Conservation (phyloP, 2,329 filamentous ascomycete species). For the Fusarium metavorans region DNA sequence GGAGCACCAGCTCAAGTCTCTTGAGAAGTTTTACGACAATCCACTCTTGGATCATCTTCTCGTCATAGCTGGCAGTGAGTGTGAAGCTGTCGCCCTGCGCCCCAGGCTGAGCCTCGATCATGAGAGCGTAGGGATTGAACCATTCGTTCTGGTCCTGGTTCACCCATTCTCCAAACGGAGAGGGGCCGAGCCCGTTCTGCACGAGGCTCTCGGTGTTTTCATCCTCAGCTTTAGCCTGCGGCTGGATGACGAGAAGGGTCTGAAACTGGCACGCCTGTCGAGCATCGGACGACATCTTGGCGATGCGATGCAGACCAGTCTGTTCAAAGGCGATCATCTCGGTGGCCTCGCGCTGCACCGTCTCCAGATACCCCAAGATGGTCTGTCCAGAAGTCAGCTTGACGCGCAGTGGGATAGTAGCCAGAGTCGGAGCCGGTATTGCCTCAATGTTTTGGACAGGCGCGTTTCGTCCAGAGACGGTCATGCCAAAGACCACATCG, state of each 20-base stretch:
- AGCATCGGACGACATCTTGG: not conserved
- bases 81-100: not conserved
- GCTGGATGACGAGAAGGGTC: not conserved
- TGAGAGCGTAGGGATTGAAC: not conserved
- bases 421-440: slow-evolving; percentile 18
- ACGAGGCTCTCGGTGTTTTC: not conserved
- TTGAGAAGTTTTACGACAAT: not conserved
- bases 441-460: slow-evolving; percentile 35
- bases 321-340: not conserved
- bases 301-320: not conserved
- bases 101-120: not conserved
- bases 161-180: not conserved
- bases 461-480: slow-evolving; percentile 53
- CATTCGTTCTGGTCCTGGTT: not conserved
- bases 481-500: slow-evolving; percentile 58
- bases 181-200: not conserved
- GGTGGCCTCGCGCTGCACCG: not conserved
- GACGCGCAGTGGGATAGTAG: not conserved
- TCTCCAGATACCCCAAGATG: not conserved
- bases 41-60: not conserved
- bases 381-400: not conserved
- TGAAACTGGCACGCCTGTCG: slow-evolving; percentile 1
- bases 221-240: not conserved
- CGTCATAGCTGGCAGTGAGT: not conserved
- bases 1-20: not conserved